These are phyloP conservation scores for Punica granatum DNA, from an alignment of 345 rosid species.

Conservation along the genomic window DNA sequence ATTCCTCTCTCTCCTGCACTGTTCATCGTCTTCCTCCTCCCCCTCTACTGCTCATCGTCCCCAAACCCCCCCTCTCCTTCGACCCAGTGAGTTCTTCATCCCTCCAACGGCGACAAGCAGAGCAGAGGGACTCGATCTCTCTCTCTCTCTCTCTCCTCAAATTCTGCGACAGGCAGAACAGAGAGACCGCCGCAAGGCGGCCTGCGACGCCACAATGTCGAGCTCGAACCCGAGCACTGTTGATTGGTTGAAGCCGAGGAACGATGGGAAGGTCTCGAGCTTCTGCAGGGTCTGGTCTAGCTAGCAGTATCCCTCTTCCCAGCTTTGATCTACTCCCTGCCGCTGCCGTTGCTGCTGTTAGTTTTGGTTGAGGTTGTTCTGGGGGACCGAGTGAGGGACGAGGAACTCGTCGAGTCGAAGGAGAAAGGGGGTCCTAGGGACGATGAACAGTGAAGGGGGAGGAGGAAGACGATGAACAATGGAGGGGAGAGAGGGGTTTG, in stretches of 20 bases:
- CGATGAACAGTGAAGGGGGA: too few relatives aligned
- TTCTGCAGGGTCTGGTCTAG: constrained; percentile 34
- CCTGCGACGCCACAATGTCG: constrained; percentile 67
- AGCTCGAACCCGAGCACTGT: constrained; percentile 54
- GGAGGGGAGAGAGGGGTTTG: too few relatives aligned
- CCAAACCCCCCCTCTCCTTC: too few relatives aligned
- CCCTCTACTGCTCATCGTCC: too few relatives aligned
- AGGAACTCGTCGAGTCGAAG: too few relatives aligned
- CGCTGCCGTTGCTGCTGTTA: not conserved
- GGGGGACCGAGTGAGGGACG: not conserved
- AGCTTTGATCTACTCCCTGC: not conserved
- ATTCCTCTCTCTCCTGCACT: too few relatives aligned
- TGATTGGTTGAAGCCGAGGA: constrained; percentile 68
- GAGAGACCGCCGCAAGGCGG: constrained; percentile 69
- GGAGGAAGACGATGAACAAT: too few relatives aligned
- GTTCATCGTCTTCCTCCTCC: too few relatives aligned
- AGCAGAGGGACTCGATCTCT: too few relatives aligned
- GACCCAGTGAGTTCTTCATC: too few relatives aligned
- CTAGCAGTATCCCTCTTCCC: constrained; percentile 19
- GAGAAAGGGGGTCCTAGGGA: not conserved
- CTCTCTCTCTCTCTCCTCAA: too few relatives aligned
- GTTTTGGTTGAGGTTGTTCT: not conserved
- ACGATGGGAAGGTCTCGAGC: constrained; percentile 43
- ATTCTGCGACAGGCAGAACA: constrained; percentile 68
- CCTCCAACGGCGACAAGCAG: too few relatives aligned